Percentiles rank a stretch among this genome's conserved stretches.
Conservation (phyloP, 495 filamentous ascomycete species). For the Elasticomyces elasticus region DNA sequence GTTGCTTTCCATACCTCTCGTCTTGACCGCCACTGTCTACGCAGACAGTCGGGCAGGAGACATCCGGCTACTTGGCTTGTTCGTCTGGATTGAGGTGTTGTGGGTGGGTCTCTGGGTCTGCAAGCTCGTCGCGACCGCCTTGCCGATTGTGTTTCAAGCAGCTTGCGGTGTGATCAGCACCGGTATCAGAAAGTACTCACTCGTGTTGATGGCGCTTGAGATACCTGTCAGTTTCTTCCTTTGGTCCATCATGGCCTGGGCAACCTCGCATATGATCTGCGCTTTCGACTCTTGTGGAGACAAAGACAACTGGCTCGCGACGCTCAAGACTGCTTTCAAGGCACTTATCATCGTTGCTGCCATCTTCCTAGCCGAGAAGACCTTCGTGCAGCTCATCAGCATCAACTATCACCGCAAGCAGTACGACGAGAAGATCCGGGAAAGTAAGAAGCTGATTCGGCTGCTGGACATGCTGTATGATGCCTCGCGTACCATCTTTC, state of each 20-base stretch:
- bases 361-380: conserved; percentile 23
- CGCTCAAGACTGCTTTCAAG: conserved; percentile 15
- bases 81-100: conserved; percentile 25
- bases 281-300: conserved; percentile 1
- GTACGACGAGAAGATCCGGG: conserved; percentile 21
- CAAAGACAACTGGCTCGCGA: conserved; percentile 8
- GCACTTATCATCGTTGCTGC: conserved; percentile 16
- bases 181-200: conserved; percentile 21
- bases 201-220: conserved; percentile 17
- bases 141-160: conserved; percentile 21
- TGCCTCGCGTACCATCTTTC: conserved; percentile 17
- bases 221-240: conserved; percentile 20
- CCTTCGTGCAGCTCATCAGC: conserved; percentile 21
- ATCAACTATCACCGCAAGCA: conserved; percentile 28
- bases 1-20: conserved; percentile 23
- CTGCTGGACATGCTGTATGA: conserved; percentile 25
- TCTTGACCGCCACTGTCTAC: conserved; percentile 18
- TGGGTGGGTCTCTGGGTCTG: conserved; percentile 25
- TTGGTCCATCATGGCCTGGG: conserved; percentile 22
- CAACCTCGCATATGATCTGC: conserved; percentile 10
- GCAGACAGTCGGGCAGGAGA: conserved; percentile 2
- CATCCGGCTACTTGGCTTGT: conserved; percentile 20
- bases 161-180: conserved; percentile 22
- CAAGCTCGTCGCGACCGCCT: conserved; percentile 17
- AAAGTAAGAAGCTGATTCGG: conserved; percentile 21